These are phyloP conservation scores for Penicillium cataractarum DNA, from an alignment of 495 filamentous ascomycete species.

Conservation along the genomic window DNA sequence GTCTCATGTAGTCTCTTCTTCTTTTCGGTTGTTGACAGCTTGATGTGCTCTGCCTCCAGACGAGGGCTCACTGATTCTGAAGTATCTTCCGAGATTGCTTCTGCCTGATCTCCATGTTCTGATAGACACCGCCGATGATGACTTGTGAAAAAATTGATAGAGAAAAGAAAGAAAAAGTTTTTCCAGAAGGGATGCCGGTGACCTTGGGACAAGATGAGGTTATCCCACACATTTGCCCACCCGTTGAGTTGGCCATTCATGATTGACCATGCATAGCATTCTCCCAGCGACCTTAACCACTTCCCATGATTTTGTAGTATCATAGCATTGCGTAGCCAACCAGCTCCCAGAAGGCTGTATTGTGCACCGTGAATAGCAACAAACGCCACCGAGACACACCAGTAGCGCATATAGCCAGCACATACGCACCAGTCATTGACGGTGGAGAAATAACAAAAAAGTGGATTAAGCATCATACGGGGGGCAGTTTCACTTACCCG, in stretches of 20 bases:
- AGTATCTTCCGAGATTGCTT: background rate
- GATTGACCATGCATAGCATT: background rate
- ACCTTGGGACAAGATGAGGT: background rate
- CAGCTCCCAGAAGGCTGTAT: constrained; percentile 2
- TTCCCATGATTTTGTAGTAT: background rate
- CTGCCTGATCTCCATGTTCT: constrained; percentile 1
- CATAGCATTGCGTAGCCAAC: background rate
- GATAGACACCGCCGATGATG: background rate
- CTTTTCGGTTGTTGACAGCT: constrained; percentile 4
- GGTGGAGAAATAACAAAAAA: constrained; percentile 26
- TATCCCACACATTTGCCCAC: background rate
- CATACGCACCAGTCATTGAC: constrained; percentile 8
- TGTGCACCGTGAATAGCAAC: constrained; percentile 27
- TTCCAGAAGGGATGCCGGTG: background rate
- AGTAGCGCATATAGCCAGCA: constrained; percentile 8
- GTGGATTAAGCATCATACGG: constrained; percentile 24
- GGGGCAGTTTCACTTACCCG: constrained; percentile 76
- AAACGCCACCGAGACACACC: constrained; percentile 15
- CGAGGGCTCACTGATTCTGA: background rate
- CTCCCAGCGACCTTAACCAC: background rate
- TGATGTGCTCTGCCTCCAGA: background rate
- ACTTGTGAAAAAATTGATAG: background rate
- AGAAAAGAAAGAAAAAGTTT: background rate
- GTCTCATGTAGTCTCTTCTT: constrained; percentile 10
- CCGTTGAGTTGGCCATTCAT: background rate